A percentile compares a stretch with the other conserved stretches of the same genome.
phyloP scores from a whole-genome alignment of 1,284 basidiomycete genomes.

The Veloporphyrellus conicus region DNA sequence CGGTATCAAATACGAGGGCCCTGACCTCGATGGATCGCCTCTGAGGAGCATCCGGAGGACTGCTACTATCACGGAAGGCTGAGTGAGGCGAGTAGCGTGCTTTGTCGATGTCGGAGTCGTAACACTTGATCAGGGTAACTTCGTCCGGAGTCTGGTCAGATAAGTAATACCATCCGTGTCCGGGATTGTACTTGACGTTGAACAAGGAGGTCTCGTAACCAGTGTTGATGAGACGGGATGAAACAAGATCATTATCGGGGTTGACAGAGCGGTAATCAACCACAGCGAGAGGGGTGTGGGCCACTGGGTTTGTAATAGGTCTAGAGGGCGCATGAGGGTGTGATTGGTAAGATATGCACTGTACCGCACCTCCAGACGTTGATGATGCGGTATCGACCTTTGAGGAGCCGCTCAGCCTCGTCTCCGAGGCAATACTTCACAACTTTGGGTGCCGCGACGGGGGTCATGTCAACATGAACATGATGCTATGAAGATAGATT shows the following conservation, averaged over 20 bases:
- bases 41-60: conserved; percentile 38
- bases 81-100: conserved; percentile 47
- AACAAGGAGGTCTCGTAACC: conserved; percentile 13
- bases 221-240: conserved; percentile 13
- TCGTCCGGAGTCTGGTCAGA: conserved; percentile 45
- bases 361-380: conserved; percentile 45
- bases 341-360: not conserved
- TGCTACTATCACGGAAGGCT: conserved; percentile 42
- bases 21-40: conserved; percentile 31
- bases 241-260: conserved; percentile 12
- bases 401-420: conserved; percentile 39
- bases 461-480: conserved; percentile 48
- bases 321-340: conserved; percentile 6
- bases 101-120: conserved; percentile 38
- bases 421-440: conserved; percentile 38
- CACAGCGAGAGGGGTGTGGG: conserved; percentile 19
- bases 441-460: conserved; percentile 35
- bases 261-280: conserved; percentile 20
- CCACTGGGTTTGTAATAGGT: conserved; percentile 43
- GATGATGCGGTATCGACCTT: conserved; percentile 47
- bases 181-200: conserved; percentile 33
- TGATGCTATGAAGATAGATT: conserved; percentile 4
- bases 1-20: conserved; percentile 26
- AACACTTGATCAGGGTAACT: conserved; percentile 48
- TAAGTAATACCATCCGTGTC: conserved; percentile 50